Base-by-base conservation (phyloP, 805 yeast species). In the Blastobotrys americana region DNA sequence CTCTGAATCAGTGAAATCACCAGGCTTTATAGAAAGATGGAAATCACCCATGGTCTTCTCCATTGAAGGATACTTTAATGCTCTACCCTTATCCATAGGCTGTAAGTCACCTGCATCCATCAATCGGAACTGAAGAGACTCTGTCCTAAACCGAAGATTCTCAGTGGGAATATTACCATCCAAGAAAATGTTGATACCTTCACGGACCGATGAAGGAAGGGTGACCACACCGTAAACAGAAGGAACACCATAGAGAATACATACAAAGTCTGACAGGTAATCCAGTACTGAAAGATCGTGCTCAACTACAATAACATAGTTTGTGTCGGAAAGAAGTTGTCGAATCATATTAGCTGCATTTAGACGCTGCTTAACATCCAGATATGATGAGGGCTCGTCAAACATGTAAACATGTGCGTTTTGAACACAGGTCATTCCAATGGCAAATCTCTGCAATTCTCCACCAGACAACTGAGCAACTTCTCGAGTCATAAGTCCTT, bases 191-290 rank as follows among this genome's bases (percentile, higher is more conserved):
- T 93, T 93, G 66, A 93, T 93, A 72, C 99, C 99, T 76, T 93
- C 99, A 69, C 99, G 84, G 25, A 93, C 99, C 3, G 96, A 85
- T 0, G 95, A 70, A 43, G 99, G 99, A 65, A 93, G 73, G 19
- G 97, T 87, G 41, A 93, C 99, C 52, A 93, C 97, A 74, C 99
- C 99, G 64, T 93, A 93, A 37, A 93, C 96, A 5, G 97, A 90
- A 42, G 99, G 96, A 42, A 87, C 95, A 73, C 99, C 99, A 64
- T 93, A 93, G 46, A 93, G 70, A 58, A 93, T 93, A 78, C 98
- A 93, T 47, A 93, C 88, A 56, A 82, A 93, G 71, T 93, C 99
- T 13, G 97, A 90, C 57, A 93, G 74, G 66, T 93, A 93, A 73
- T 93, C 99, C 68, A 93, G 74, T 21, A 93, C 98, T 3, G 97